A percentile compares a stretch with the other conserved stretches of the same genome.
Conservation (phyloP, 768 basidiomycete species). For the Termitomyces sp. region DNA sequence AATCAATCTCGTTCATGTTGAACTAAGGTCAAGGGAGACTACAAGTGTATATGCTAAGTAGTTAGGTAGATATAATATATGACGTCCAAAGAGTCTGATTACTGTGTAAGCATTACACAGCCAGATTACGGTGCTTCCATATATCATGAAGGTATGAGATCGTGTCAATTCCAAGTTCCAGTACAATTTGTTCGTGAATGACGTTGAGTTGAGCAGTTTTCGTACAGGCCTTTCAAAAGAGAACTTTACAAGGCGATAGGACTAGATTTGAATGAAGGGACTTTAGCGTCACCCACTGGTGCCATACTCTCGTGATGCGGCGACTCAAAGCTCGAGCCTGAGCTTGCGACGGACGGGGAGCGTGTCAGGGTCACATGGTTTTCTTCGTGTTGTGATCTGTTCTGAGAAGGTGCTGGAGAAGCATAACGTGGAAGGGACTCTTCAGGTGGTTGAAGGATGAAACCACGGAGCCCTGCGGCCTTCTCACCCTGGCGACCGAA, state of each 20-base stretch:
- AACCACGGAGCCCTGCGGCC: constrained; percentile 63
- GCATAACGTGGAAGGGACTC: constrained; percentile 53
- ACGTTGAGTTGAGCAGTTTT: background rate
- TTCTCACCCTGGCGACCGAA: constrained; percentile 84
- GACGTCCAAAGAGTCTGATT: background rate
- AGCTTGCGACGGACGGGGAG: constrained; percentile 21
- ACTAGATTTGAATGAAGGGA: constrained; percentile 28
- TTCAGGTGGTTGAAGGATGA: constrained; percentile 49
- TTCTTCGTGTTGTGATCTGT: background rate
- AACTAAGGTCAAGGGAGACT: background rate
- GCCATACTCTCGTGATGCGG: constrained; percentile 22
- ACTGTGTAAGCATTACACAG: background rate
- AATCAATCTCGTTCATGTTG: background rate
- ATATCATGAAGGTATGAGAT: background rate
- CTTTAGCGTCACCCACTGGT: background rate
- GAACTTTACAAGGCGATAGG: constrained; percentile 19
- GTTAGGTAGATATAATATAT: background rate
- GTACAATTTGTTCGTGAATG: background rate
- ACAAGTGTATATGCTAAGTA: background rate
- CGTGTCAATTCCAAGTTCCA: constrained; percentile 9
- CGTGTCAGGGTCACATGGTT: constrained; percentile 18
- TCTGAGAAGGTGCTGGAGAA: constrained; percentile 23
- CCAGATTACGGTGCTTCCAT: background rate
- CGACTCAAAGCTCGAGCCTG: constrained; percentile 32
- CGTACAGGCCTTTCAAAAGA: background rate